Evolutionary conservation across 345 rosid species (phyloP).

Genomic region (Populus simonii): DNA sequence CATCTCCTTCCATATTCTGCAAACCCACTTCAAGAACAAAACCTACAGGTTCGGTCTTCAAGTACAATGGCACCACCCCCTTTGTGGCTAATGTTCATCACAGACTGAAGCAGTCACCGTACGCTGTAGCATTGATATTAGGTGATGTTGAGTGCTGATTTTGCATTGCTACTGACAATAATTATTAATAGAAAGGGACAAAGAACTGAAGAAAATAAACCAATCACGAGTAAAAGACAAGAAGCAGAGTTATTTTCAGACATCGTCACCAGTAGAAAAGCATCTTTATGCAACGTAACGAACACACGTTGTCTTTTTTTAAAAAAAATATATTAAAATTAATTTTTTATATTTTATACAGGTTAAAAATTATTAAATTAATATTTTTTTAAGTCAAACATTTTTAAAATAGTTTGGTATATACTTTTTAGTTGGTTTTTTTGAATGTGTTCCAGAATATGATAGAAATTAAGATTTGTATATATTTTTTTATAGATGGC

Average conservation of each 20-base stretch:
- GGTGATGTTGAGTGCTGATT: not conserved
- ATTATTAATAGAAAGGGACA: not conserved
- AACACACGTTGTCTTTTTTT: not conserved
- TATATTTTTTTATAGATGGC: no score
- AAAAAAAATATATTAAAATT: no score
- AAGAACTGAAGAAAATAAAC: not conserved
- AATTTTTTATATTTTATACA: no score
- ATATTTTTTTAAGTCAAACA: no score
- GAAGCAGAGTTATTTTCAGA: not conserved
- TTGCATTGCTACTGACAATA: not conserved
- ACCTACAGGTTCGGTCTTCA: not conserved
- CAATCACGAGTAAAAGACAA: not conserved
- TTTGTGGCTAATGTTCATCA: not conserved
- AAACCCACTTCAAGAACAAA: slow-evolving; percentile 14
- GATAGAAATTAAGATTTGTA: no score
- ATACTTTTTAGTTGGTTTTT: no score
- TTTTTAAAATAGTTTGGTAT: no score
- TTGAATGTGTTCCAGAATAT: no score
- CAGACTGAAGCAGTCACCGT: not conserved
- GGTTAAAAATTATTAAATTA: no score
- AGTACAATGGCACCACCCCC: not conserved
- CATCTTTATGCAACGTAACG: not conserved
- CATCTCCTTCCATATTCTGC: slow-evolving; percentile 47
- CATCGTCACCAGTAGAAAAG: not conserved
- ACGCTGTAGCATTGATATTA: not conserved